phyloP scores from a whole-genome alignment of 2,329 filamentous ascomycete genomes.

The Sclerotinia nivalis region DNA sequence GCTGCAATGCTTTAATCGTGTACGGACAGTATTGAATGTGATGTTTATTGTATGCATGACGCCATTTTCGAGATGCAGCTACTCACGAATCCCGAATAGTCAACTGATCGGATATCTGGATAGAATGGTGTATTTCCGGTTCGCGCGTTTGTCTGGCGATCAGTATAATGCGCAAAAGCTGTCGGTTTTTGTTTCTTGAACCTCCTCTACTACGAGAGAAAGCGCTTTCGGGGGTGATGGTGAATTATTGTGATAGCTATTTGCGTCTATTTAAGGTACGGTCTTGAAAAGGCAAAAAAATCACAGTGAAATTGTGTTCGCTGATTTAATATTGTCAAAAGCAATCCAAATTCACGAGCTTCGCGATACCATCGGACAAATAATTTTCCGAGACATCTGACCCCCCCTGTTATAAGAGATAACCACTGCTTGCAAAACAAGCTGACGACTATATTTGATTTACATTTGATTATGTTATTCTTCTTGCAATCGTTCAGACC shows the following conservation, averaged over 20 bases:
- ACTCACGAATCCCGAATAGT: background rate
- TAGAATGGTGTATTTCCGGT: background rate
- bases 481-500: background rate
- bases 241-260: background rate
- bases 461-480: background rate
- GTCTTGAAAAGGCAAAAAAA: background rate
- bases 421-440: background rate
- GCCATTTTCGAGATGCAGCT: background rate
- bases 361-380: background rate
- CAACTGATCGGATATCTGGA: background rate
- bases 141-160: background rate
- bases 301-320: background rate
- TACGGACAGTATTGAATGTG: background rate
- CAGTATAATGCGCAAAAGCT: background rate
- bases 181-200: background rate
- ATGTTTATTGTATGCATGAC: background rate
- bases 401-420: background rate
- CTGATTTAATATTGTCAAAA: background rate
- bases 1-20: background rate
- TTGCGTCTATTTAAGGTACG: background rate
- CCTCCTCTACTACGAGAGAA: background rate
- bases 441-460: background rate
- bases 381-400: conserved; percentile 5
- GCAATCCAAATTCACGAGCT: background rate
- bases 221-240: background rate